Evolutionary conservation across 176 grass and related monocot species (phyloP), one percentile per base, ranked within the genome.

Genomic region (Tillandsia leiboldiana): DNA sequence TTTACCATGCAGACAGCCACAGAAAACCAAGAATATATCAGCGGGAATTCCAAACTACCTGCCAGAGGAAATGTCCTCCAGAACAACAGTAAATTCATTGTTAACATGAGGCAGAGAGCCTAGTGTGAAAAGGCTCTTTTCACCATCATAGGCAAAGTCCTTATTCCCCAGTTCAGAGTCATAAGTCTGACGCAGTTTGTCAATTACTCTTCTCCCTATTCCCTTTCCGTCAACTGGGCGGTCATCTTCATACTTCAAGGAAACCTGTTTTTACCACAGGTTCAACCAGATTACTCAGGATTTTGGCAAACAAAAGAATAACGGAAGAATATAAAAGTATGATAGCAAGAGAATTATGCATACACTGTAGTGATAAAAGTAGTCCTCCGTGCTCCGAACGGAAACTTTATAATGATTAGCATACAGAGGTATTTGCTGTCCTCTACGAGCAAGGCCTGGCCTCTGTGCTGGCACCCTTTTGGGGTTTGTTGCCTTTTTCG

Each of bases 121-220:
- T 10, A 91, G 63, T 27, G 92, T 96, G 52, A 96, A 96, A 7
- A 96, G 72, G 51, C 80, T 91, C 61, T 96, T 91, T 68, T 96
- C 85, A 29, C 92, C 92, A 83, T 96, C 92, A 80, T 96, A 96
- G 0, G 92, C 92, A 49, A 96, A 96, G 14, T 91, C 80, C 56
- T 96, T 96, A 65, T 91, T 77, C 1, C 84, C 88, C 1, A 96
- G 66, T 26, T 91, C 85, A 12, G 77, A 67, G 14, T 69, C 63
- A 13, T 92, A 96, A 0, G 88, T 92, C 63, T 96, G 88, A 7
- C 89, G 73, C 2, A 96, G 74, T 62, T 87, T 96, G 9, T 96
- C 92, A 0, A 96, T 87, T 0, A 96, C 88, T 57, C 73, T 85
- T 24, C 92, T 76, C 0, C 92, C 88, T 0, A 80, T 64, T 0